Conservation (phyloP, 257 asterid genomes). For the Scutellaria galericulata region DNA sequence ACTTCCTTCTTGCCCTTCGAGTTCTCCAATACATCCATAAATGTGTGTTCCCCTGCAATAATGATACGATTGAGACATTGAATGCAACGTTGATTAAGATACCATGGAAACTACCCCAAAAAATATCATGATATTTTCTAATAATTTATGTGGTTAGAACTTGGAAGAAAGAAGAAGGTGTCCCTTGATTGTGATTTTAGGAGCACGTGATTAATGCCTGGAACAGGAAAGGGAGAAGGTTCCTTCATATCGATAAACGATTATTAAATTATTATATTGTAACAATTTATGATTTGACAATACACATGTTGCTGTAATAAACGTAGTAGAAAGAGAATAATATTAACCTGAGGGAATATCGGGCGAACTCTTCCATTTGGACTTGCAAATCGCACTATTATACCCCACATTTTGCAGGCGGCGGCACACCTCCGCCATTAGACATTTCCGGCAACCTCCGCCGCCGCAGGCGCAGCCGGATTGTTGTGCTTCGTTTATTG, state of each 20-base stretch:
- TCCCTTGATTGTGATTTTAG: constrained; percentile 18
- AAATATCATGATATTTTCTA: constrained; percentile 27
- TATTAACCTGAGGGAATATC: constrained; percentile 79
- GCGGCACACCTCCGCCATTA: constrained; percentile 68
- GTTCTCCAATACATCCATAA: constrained; percentile 71
- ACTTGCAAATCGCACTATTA: constrained; percentile 79
- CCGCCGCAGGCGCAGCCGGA: constrained; percentile 56
- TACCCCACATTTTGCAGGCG: constrained; percentile 70
- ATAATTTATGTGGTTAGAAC: neutral
- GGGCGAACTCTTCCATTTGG: constrained; percentile 81
- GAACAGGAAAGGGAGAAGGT: constrained; percentile 9
- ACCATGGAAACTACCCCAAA: neutral
- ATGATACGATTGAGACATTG: neutral
- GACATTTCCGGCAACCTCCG: constrained; percentile 69
- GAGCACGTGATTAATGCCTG: constrained; percentile 24
- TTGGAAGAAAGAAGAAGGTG: neutral
- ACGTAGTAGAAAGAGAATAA: neutral
- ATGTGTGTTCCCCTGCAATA: constrained; percentile 80
- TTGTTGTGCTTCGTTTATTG: constrained; percentile 53
- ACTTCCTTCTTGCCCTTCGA: constrained; percentile 64
- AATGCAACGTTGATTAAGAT: neutral
- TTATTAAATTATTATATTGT: too few relatives aligned
- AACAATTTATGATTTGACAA: neutral
- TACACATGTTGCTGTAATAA: neutral
- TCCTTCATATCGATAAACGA: neutral